A percentile compares a stretch with the other conserved stretches of the same genome.
These are phyloP conservation scores for Letharia lupina DNA, from an alignment of 495 filamentous ascomycete genomes.

Conservation along the genomic window DNA sequence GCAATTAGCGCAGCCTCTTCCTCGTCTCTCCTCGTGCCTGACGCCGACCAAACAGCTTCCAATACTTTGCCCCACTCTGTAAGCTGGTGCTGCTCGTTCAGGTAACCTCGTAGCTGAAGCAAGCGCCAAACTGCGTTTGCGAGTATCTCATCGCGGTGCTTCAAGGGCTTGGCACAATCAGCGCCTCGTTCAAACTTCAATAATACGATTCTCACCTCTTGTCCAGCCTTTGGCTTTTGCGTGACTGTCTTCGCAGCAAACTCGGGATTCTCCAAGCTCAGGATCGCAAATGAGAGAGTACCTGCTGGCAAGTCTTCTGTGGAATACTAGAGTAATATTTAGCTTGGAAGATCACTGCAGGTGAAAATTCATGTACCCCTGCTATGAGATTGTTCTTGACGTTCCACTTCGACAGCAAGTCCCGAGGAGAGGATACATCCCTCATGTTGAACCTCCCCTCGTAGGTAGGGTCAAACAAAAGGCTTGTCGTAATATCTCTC, in stretches of 20 bases:
- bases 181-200: constrained; percentile 5
- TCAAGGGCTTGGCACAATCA: constrained; percentile 37
- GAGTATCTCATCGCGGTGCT: constrained; percentile 61
- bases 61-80: constrained; percentile 80
- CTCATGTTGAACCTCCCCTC: constrained; percentile 59
- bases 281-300: constrained; percentile 39
- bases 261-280: constrained; percentile 52
- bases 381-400: constrained; percentile 42
- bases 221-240: constrained; percentile 33
- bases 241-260: constrained; percentile 60
- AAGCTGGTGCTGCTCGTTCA: constrained; percentile 70
- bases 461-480: constrained; percentile 75
- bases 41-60: constrained; percentile 52
- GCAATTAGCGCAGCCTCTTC: constrained; percentile 64
- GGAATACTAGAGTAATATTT: constrained; percentile 8
- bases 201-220: constrained; percentile 21
- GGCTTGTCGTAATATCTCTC: constrained; percentile 63
- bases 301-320: constrained; percentile 23
- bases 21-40: constrained; percentile 47
- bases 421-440: constrained; percentile 48
- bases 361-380: constrained; percentile 11
- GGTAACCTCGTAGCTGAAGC: constrained; percentile 77
- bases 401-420: constrained; percentile 63
- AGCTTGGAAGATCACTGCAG: neutral
- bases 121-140: constrained; percentile 79